These are phyloP conservation scores for Limnomonas spitsbergensis DNA, from an alignment of 139 green algal genomes.

Conservation along the genomic window DNA sequence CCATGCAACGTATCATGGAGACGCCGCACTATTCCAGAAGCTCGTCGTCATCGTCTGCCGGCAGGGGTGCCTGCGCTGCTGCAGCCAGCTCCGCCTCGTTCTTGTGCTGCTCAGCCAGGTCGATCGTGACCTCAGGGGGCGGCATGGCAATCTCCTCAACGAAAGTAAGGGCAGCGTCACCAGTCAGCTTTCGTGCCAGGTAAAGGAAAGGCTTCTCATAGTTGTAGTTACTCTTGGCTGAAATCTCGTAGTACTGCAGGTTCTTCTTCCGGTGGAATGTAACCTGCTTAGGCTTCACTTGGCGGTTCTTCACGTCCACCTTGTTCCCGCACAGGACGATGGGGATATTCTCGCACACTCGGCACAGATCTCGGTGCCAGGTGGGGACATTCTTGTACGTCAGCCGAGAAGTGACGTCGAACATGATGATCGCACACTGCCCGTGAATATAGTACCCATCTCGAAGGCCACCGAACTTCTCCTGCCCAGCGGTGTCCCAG, in stretches of 20 bases:
- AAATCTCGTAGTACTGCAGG: conserved; percentile 99
- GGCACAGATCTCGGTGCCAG: conserved; percentile 97
- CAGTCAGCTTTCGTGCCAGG: conserved; percentile 95
- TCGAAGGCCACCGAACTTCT: conserved; percentile 97
- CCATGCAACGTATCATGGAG: no score
- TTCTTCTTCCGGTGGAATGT: conserved; percentile 99
- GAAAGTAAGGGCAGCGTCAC: conserved; percentile 91
- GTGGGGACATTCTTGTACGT: conserved; percentile 99
- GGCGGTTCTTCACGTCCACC: conserved; percentile 99
- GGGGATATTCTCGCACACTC: conserved; percentile 99
- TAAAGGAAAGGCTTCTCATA: conserved; percentile 99
- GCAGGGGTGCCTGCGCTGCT: conserved; percentile 57
- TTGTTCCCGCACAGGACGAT: conserved; percentile 99
- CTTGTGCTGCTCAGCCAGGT: conserved; percentile 82
- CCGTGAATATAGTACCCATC: conserved; percentile 99
- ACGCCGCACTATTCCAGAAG: conserved; percentile 55
- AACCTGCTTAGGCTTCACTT: conserved; percentile 99
- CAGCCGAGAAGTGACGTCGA: conserved; percentile 97
- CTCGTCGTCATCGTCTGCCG: conserved; percentile 69
- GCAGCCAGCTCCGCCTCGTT: conserved; percentile 65
- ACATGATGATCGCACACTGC: conserved; percentile 99
- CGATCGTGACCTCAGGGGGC: conserved; percentile 90
- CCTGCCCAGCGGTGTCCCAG: conserved; percentile 99
- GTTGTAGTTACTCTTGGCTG: conserved; percentile 99
- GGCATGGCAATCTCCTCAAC: conserved; percentile 90